Base-by-base conservation (phyloP, 371 early-diverging fungal genomes). In the Lichtheimia hyalospora region DNA sequence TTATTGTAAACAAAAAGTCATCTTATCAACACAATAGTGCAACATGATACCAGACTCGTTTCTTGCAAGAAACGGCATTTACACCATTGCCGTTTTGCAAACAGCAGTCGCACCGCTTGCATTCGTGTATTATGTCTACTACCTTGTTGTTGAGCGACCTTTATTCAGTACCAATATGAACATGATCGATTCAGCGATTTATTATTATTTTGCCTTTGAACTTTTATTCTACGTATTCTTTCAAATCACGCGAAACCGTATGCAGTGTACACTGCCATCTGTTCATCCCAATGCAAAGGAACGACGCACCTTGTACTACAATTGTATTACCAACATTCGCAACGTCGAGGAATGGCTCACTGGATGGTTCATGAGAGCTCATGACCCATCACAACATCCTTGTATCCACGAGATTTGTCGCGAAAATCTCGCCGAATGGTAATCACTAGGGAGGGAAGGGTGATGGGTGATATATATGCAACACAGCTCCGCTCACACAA, bases 401-500 rank as follows among this genome's bases (percentile, higher is more conserved):
- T 59, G 56, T 8, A 62, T 69, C 1, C 67, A 73, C 25, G 75
- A 79, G 12, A 67, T 84, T 50, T 66, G 70, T 16, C 69, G 80
- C 14, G 77, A 79, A 21, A 84, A 84, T 58, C 65, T 82, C 28
- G 74, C 78, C 24, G 81, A 84, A 62, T 84, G 84, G 84, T 81
- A 74, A 46, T 10, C 34, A 34, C 34, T 8, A 34, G 34, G 34
- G 34, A 10, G 5, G 34, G 25, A 25, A 7, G 27, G 27, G 27
- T 27, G 27, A 34, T 34, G 34, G 34, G 34, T 34, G 5, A 8
- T 8, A 27, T 34, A 6, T 34, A 34, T 34, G 34, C 34, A 34
- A 34, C 34, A 34, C 8, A 34, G 34, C 34, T 34, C 34, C 34
- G 34, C 40, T 18, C 34, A 40, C 16, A 39, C 3, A 20, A 54